phyloP scores from a whole-genome alignment of 1,284 basidiomycete species.

The Trametes pubescens region DNA sequence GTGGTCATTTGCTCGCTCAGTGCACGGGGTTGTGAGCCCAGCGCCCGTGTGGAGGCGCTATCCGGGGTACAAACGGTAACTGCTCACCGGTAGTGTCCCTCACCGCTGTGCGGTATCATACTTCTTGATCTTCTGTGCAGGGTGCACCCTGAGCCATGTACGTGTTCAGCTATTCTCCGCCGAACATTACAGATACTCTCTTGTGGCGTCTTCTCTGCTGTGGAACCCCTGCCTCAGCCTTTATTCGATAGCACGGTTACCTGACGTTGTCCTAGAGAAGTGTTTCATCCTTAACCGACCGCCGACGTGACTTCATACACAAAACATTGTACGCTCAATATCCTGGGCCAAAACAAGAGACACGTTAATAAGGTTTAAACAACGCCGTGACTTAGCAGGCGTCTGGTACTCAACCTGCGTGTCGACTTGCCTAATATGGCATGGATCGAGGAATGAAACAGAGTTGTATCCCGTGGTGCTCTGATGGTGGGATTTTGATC shows the following conservation, averaged over 20 bases:
- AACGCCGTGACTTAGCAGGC: neutral
- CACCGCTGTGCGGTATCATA: neutral
- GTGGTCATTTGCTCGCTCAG: slow-evolving; percentile 19
- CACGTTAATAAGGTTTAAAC: slow-evolving; percentile 6
- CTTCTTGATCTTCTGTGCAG: slow-evolving; percentile 3
- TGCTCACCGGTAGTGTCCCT: slow-evolving; percentile 7
- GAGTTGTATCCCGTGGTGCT: slow-evolving; percentile 26
- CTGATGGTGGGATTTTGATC: slow-evolving; percentile 31
- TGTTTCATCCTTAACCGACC: neutral
- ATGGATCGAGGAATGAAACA: slow-evolving; percentile 30
- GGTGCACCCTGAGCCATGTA: neutral
- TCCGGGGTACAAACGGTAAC: slow-evolving; percentile 8
- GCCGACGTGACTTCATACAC: neutral
- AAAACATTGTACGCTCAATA: neutral
- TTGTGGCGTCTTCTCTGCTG: slow-evolving; percentile 2
- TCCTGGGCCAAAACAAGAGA: neutral
- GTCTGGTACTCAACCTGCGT: slow-evolving; percentile 17
- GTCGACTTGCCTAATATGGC: slow-evolving; percentile 24
- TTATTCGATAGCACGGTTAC: neutral
- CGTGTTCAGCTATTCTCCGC: slow-evolving; percentile 1
- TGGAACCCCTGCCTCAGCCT: neutral
- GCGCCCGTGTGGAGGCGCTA: neutral
- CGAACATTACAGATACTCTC: neutral
- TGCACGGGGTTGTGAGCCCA: slow-evolving; percentile 8
- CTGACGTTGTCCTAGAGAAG: neutral